phyloP scores from a whole-genome alignment of 169 alveolate genomes.

The Amoebophrya sp. region DNA sequence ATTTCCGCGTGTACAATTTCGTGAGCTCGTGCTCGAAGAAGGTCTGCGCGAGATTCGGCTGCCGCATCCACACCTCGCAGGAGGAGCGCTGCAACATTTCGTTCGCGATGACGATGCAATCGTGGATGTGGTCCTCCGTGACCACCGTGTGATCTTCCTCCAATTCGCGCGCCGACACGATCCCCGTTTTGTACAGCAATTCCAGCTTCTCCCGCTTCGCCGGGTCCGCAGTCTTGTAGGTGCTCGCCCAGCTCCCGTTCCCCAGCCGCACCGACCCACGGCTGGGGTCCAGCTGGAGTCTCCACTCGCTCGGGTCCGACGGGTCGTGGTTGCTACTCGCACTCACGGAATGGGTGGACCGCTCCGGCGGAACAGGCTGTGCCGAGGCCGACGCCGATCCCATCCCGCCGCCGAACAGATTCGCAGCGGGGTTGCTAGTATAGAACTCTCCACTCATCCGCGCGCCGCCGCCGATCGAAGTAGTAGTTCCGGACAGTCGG shows the following conservation, averaged over 20 bases:
- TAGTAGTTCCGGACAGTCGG: too few species aligned
- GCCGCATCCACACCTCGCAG: background rate
- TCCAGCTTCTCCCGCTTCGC: background rate
- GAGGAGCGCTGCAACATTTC: background rate
- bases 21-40: slow-evolving; percentile 16
- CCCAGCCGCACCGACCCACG: background rate
- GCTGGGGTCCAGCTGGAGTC: too few species aligned
- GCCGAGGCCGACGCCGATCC: too few species aligned
- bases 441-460: too few species aligned
- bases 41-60: background rate
- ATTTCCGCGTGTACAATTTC: background rate
- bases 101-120: background rate
- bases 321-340: too few species aligned
- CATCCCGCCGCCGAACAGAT: too few species aligned
- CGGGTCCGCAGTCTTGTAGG: background rate
- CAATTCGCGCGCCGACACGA: background rate
- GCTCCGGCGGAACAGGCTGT: too few species aligned
- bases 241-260: background rate
- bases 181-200: background rate
- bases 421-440: too few species aligned
- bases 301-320: too few species aligned
- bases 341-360: too few species aligned
- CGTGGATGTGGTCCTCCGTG: background rate
- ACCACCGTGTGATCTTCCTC: background rate
- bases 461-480: too few species aligned